phyloP scores from a whole-genome alignment of 2,329 filamentous ascomycete species.

The Fusarium subtropicale region DNA sequence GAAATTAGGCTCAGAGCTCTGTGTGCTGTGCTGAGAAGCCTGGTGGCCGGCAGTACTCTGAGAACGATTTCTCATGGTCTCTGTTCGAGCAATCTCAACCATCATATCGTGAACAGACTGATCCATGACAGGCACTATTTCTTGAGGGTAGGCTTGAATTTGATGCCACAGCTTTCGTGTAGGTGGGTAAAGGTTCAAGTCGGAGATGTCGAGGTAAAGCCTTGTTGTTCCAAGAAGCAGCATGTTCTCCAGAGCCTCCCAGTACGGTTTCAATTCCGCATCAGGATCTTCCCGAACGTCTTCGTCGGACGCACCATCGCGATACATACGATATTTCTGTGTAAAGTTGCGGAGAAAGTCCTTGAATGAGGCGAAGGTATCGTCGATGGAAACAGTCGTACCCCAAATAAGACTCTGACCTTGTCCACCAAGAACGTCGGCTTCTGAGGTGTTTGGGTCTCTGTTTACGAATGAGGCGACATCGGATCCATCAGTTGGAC shows the following conservation, averaged over 20 bases:
- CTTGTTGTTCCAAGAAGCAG: slow-evolving; percentile 84
- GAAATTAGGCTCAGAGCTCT: slow-evolving; percentile 80
- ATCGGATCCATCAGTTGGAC: slow-evolving; percentile 64
- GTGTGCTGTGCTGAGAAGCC: slow-evolving; percentile 58
- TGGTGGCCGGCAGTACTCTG: slow-evolving; percentile 65
- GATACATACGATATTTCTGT: slow-evolving; percentile 92
- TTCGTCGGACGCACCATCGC: slow-evolving; percentile 83
- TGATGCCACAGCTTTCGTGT: slow-evolving; percentile 97
- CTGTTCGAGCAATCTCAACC: slow-evolving; percentile 85
- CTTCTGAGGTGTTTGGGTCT: slow-evolving; percentile 90
- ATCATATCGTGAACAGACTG: slow-evolving; percentile 93
- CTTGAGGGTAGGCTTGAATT: slow-evolving; percentile 90
- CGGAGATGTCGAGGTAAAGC: slow-evolving; percentile 88
- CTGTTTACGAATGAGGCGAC: slow-evolving; percentile 70
- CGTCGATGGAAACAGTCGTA: slow-evolving; percentile 93
- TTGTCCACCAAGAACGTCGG: slow-evolving; percentile 84
- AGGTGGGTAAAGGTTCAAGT: slow-evolving; percentile 91
- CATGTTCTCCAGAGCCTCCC: slow-evolving; percentile 90
- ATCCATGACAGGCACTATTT: slow-evolving; percentile 97
- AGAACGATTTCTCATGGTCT: slow-evolving; percentile 78
- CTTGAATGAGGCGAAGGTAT: slow-evolving; percentile 88
- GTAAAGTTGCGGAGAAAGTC: slow-evolving; percentile 94
- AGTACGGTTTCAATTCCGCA: slow-evolving; percentile 83
- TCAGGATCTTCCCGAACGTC: slow-evolving; percentile 77
- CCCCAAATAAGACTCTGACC: slow-evolving; percentile 93